Evolutionary conservation across 1,139 yeast genomes (phyloP).

Genomic region (Geotrichum macrosporum): DNA sequence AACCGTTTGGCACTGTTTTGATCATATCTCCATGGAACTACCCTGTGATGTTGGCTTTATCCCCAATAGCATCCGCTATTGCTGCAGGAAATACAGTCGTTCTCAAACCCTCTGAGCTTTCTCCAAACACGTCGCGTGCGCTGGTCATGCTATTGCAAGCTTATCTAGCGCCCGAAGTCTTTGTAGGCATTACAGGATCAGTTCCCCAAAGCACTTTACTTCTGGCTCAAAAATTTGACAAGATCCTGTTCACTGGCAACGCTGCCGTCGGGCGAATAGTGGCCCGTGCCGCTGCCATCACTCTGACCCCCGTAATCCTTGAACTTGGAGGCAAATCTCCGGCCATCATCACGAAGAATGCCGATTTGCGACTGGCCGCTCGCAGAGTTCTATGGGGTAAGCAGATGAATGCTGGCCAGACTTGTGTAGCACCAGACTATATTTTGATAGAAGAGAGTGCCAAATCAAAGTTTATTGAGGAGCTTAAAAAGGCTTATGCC

Average conservation of each 20-base stretch:
- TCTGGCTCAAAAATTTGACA: slow-evolving; percentile 66
- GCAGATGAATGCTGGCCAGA: slow-evolving; percentile 80
- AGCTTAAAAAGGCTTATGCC: slow-evolving; percentile 44
- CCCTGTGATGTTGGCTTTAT: slow-evolving; percentile 62
- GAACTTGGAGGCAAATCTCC: slow-evolving; percentile 97
- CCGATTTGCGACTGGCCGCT: slow-evolving; percentile 49
- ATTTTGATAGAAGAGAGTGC: slow-evolving; percentile 58
- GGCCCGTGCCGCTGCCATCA: slow-evolving; percentile 77
- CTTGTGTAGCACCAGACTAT: slow-evolving; percentile 88
- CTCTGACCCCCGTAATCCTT: slow-evolving; percentile 71
- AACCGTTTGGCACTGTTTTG: slow-evolving; percentile 73
- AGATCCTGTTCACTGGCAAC: slow-evolving; percentile 85
- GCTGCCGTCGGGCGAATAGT: slow-evolving; percentile 70
- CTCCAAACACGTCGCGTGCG: slow-evolving; percentile 58
- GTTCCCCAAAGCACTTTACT: slow-evolving; percentile 64
- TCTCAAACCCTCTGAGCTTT: slow-evolving; percentile 73
- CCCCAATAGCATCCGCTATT: slow-evolving; percentile 74
- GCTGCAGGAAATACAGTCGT: slow-evolving; percentile 86
- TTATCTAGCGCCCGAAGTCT: slow-evolving; percentile 52
- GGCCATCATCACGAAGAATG: slow-evolving; percentile 56
- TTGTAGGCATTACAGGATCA: slow-evolving; percentile 70
- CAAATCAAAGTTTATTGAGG: slow-evolving; percentile 50
- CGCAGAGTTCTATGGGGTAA: slow-evolving; percentile 74
- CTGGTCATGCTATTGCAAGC: slow-evolving; percentile 52
- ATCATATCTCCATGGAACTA: slow-evolving; percentile 84